Evolutionary conservation across 352 stramenopile genomes (phyloP).

Genomic region (Lagenidium sp.): DNA sequence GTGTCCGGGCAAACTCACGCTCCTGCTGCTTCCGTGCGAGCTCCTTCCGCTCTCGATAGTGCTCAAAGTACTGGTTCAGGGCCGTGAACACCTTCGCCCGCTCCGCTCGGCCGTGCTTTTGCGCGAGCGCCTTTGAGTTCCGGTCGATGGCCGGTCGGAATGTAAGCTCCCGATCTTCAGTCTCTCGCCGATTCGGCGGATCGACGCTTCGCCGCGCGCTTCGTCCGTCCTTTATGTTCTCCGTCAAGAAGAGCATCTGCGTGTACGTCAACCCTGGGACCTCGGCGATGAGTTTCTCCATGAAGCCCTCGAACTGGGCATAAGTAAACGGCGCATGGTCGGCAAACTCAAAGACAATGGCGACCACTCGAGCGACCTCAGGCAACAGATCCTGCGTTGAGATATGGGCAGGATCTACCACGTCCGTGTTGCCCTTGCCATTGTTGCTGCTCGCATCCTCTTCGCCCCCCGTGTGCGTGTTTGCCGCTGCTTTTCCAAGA

Average conservation of each 20-base stretch:
- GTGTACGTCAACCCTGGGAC: constrained; percentile 60
- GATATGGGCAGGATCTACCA: constrained; percentile 24
- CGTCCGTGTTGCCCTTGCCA: neutral
- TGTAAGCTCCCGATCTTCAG: constrained; percentile 45
- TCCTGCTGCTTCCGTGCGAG: constrained; percentile 40
- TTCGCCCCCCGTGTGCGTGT: neutral
- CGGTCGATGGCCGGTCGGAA: constrained; percentile 61
- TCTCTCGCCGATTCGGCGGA: constrained; percentile 11
- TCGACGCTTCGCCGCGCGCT: constrained; percentile 13
- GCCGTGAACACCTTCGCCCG: constrained; percentile 52
- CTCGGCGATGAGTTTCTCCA: constrained; percentile 58
- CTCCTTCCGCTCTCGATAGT: constrained; percentile 53
- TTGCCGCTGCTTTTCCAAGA: too few species aligned
- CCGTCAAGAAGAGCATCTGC: constrained; percentile 57
- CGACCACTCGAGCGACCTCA: constrained; percentile 44
- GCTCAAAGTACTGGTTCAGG: constrained; percentile 65
- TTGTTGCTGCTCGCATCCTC: neutral
- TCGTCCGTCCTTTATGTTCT: constrained; percentile 35
- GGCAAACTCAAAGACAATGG: constrained; percentile 59
- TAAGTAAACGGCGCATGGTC: constrained; percentile 32
- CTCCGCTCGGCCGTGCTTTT: constrained; percentile 48
- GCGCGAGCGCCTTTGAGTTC: constrained; percentile 50
- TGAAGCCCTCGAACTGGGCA: constrained; percentile 28
- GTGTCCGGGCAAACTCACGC: constrained; percentile 40
- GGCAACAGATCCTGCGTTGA: constrained; percentile 31